A percentile compares a stretch with the other conserved stretches of the same genome.
Conservation (phyloP, 768 basidiomycete genomes). For the Mrakia gelida region DNA sequence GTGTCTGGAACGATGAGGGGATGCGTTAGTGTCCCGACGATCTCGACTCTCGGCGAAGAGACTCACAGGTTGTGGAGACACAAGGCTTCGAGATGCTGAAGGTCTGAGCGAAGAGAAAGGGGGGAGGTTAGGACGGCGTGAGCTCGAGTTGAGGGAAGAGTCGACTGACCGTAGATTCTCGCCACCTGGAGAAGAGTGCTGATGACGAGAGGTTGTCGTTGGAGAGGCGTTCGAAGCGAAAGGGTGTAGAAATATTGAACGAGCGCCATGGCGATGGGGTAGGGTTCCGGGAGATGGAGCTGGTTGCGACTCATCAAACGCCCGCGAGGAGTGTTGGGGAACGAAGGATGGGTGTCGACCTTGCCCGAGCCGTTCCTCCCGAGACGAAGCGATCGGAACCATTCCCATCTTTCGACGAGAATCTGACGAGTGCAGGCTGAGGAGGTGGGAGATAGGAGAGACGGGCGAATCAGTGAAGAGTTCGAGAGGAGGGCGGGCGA, state of each 20-base stretch:
- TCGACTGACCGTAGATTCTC: neutral
- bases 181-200: neutral
- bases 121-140: too few relatives aligned
- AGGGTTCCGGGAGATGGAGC: constrained; percentile 80
- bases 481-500: too few relatives aligned
- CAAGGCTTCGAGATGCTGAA: neutral
- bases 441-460: too few relatives aligned
- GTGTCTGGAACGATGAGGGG: neutral
- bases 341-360: neutral
- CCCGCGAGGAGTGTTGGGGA: neutral
- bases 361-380: neutral
- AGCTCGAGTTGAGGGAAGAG: too few relatives aligned
- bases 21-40: neutral
- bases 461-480: too few relatives aligned
- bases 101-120: neutral
- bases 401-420: neutral
- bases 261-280: constrained; percentile 78
- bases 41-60: neutral
- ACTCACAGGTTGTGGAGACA: neutral
- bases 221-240: constrained; percentile 78
- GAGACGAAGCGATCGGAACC: neutral
- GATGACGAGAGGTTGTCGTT: constrained; percentile 50
- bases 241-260: constrained; percentile 90
- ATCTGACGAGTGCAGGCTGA: neutral
- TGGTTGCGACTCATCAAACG: constrained; percentile 37